Percentiles rank a stretch among this genome's conserved stretches.
Evolutionary conservation across 371 early-diverging fungal genomes (phyloP).

Genomic region (Mucor circinelloides): DNA sequence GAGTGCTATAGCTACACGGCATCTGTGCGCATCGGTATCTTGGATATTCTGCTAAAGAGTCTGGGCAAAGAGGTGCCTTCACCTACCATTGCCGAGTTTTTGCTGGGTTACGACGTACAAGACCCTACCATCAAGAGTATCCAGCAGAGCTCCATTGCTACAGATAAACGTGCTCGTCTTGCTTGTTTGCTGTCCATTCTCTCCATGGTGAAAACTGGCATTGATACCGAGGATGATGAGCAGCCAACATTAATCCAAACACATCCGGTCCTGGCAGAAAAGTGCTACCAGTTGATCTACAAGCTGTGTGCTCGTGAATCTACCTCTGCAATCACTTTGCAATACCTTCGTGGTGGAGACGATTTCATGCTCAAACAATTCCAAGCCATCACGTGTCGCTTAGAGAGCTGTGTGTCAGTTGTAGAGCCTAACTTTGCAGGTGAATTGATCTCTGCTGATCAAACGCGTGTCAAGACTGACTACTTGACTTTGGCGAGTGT

Average conservation of each 20-base stretch:
- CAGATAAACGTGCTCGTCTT: conserved; percentile 28
- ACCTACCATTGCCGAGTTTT: conserved; percentile 83
- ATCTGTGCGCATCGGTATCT: conserved; percentile 69
- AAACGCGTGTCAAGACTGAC: conserved; percentile 34
- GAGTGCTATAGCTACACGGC: conserved; percentile 10
- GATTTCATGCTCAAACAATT: conserved; percentile 70
- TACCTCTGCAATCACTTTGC: conserved; percentile 71
- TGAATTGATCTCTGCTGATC: conserved; percentile 11
- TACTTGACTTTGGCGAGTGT: conserved; percentile 57
- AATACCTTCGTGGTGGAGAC: conserved; percentile 75
- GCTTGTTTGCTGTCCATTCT: conserved; percentile 71
- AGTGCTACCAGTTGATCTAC: conserved; percentile 82
- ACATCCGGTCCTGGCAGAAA: conserved; percentile 82
- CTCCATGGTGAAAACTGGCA: conserved; percentile 45
- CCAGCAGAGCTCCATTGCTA: conserved; percentile 14
- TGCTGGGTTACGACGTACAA: conserved; percentile 75
- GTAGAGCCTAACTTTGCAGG: conserved; percentile 22
- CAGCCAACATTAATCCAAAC: conserved; percentile 14
- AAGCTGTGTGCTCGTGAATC: conserved; percentile 66
- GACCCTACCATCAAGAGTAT: conserved; percentile 24
- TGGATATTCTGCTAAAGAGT: conserved; percentile 71
- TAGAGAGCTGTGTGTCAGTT: conserved; percentile 11
- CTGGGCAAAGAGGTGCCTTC: conserved; percentile 34
- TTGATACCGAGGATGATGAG: neutral
- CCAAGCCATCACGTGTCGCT: conserved; percentile 36